phyloP scores from a whole-genome alignment of 495 filamentous ascomycete species.

The Lasiosphaeria hispida region DNA sequence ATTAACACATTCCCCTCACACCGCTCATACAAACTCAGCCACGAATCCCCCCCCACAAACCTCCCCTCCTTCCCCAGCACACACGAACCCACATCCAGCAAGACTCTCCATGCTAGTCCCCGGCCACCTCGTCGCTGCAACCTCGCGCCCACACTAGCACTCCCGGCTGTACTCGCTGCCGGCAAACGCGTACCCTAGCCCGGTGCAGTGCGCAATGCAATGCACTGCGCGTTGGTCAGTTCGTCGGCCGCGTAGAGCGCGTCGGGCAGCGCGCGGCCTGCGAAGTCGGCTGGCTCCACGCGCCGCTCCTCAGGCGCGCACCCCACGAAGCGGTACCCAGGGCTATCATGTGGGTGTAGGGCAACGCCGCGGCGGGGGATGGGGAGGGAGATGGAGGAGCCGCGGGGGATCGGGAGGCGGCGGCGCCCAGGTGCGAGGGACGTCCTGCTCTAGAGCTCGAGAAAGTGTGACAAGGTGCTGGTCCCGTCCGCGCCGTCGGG shows the following conservation, averaged over 20 bases:
- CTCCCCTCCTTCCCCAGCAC: conserved; percentile 38
- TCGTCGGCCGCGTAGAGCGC: conserved; percentile 33
- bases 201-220: conserved; percentile 52
- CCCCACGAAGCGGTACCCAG: conserved; percentile 28
- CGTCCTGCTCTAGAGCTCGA: too few species aligned
- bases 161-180: conserved; percentile 66
- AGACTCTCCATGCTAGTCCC: conserved; percentile 26
- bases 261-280: conserved; percentile 32
- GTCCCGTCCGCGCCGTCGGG: too few species aligned
- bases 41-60: conserved; percentile 42
- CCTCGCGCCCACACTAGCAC: conserved; percentile 60
- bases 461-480: too few species aligned
- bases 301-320: conserved; percentile 31
- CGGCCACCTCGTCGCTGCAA: conserved; percentile 26
- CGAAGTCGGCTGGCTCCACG: conserved; percentile 20
- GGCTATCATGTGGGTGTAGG: conserved; percentile 26
- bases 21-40: conserved; percentile 31
- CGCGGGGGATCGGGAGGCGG: too few species aligned
- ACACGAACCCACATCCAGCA: conserved; percentile 36
- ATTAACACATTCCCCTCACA: conserved; percentile 14
- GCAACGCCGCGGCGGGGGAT: too few species aligned
- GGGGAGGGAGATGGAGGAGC: too few species aligned
- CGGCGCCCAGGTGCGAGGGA: too few species aligned
- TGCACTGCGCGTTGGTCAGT: conserved; percentile 60
- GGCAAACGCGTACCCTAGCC: conserved; percentile 46